Base-by-base conservation (phyloP, 2,329 filamentous ascomycete genomes). In the Pezicula rhizophila region DNA sequence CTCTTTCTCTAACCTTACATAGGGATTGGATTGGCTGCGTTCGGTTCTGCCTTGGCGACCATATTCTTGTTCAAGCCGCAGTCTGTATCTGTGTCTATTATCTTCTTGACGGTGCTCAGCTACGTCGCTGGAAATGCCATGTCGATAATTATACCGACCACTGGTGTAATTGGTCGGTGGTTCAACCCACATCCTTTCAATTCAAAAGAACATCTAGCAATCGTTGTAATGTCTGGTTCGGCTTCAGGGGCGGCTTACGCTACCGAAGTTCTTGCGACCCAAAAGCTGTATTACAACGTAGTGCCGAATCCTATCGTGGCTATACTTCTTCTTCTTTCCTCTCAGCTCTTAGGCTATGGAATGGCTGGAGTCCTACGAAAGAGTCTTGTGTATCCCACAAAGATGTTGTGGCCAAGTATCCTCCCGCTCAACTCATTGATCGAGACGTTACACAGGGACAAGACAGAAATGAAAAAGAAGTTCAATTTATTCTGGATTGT, bases 11-110 rank as follows among this genome's bases (percentile, higher is more conserved):
- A 28, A 15, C 14, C 2, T 25, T 14, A 14, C 4, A 14, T 46
- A 64, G 63, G 66, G 10, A 49, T 67, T 34, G 66, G 61, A 4
- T 53, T 70, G 6, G 63, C 66, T 11, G 50, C 55, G 17, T 68
- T 69, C 43, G 68, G 64, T n/a, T 64, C 64, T 15, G 66, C 69
- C 5, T 60, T 75, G 5, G 64, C 66, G 34, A 67, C 68, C 31
- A 74, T 76, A 48, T 75, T 68, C 55, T 68, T 70, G 45, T 75
- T 75, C 64, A 74, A 74, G 55, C 72, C 73, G 2, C 72, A 74
- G 55, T 64, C 63, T 4, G 67, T 76, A 42, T 66, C 55, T 23
- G 68, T 76, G 8, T 71, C 68, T 2, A 59, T 65, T 14, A 68
- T 74, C 17, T 74, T 75, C 57, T 49, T 75, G 47, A 66, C 66